phyloP scores from a whole-genome alignment of 1,284 basidiomycete species.

The Austroboletus rostrupii region DNA sequence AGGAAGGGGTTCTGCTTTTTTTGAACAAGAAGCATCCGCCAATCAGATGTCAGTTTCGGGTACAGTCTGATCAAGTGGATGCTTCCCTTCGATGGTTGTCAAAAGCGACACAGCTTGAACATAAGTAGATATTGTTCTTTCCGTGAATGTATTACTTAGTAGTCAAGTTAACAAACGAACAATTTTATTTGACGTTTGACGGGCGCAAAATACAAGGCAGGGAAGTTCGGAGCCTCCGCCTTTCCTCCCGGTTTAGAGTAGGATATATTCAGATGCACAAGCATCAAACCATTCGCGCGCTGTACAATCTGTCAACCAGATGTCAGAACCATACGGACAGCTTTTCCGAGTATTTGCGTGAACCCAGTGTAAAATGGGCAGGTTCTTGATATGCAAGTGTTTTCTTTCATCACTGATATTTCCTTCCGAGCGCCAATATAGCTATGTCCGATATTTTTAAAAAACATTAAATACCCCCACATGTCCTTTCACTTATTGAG shows the following conservation, averaged over 20 bases:
- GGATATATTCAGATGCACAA: slow-evolving; percentile 1
- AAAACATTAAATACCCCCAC: not conserved
- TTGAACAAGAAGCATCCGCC: slow-evolving; percentile 4
- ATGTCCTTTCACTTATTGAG: slow-evolving; percentile 7
- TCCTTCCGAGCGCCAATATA: not conserved
- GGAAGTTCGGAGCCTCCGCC: not conserved
- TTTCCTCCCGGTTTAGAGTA: not conserved
- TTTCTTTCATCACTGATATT: not conserved
- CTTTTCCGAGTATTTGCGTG: slow-evolving; percentile 2
- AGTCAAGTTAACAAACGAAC: not conserved
- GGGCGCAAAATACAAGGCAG: not conserved
- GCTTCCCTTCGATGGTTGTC: not conserved
- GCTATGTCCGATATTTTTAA: too few species aligned
- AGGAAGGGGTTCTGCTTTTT: slow-evolving; percentile 55
- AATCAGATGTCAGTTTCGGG: slow-evolving; percentile 27
- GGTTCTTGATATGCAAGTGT: slow-evolving; percentile 10
- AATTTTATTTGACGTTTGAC: not conserved
- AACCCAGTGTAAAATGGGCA: slow-evolving; percentile 7
- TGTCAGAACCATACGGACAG: not conserved
- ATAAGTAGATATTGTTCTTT: not conserved
- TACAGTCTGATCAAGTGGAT: slow-evolving; percentile 28
- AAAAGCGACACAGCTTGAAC: slow-evolving; percentile 1
- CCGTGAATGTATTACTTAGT: not conserved
- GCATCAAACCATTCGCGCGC: not conserved
- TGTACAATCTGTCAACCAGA: not conserved